phyloP scores from a whole-genome alignment of 2,329 filamentous ascomycete genomes.

The Lasiodiplodia citricola region DNA sequence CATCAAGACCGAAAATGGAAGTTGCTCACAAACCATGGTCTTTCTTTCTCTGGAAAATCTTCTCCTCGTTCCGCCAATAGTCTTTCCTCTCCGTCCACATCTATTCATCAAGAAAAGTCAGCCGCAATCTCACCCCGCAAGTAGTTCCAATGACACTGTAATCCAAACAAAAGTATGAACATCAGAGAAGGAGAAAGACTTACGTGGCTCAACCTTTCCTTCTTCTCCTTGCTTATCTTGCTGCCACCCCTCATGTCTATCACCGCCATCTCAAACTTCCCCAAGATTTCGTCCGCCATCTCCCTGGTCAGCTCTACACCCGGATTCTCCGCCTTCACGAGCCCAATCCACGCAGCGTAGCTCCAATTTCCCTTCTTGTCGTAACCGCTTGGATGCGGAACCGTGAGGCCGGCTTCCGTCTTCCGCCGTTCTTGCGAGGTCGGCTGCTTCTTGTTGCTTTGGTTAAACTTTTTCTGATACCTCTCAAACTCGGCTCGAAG shows the following conservation, averaged over 20 bases:
- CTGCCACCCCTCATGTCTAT: background rate
- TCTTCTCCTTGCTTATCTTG: background rate
- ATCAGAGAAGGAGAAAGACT: background rate
- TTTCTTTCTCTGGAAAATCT: background rate
- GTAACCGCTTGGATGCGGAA: background rate
- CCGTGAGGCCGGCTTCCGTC: background rate
- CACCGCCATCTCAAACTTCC: background rate
- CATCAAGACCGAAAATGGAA: background rate
- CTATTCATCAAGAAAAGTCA: background rate
- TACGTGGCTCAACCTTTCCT: background rate
- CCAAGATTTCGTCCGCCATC: background rate
- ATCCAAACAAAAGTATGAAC: background rate
- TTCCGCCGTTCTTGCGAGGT: background rate
- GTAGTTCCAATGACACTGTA: background rate
- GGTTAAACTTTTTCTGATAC: background rate
- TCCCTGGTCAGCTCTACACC: background rate
- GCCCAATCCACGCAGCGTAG: background rate
- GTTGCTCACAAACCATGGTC: background rate
- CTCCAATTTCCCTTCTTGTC: background rate
- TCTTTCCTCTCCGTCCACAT: background rate
- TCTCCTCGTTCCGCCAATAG: background rate
- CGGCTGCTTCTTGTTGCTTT: background rate
- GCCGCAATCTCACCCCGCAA: background rate
- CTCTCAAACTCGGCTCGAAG: background rate
- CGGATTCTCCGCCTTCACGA: background rate